Evolutionary conservation across 1,139 yeast genomes (phyloP).

Genomic region (Geotrichum reessii): DNA sequence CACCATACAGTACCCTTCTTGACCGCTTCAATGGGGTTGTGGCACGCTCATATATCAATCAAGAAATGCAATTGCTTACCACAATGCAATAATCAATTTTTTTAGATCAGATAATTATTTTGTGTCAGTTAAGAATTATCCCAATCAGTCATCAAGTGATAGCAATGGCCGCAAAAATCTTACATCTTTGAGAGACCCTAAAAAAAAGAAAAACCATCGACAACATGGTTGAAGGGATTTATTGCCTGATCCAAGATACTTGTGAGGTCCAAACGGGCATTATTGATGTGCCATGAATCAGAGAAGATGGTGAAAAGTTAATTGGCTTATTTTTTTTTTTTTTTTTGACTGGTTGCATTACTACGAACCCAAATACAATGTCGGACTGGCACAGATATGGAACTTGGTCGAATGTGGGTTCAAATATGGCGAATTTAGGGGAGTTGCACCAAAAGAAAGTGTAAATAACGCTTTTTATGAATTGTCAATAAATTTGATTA

Average conservation of each 20-base stretch:
- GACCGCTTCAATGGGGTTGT: background rate
- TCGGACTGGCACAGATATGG: background rate
- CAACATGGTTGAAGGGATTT: background rate
- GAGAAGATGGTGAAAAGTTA: background rate
- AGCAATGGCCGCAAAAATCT: no score
- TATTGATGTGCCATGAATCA: background rate
- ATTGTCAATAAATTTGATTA: background rate
- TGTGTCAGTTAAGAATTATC: background rate
- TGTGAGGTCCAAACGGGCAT: background rate
- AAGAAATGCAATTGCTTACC: background rate
- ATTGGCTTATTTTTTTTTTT: background rate
- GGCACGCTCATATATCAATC: background rate
- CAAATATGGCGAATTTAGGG: background rate
- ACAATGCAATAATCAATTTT: background rate
- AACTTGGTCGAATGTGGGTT: conserved; percentile 7
- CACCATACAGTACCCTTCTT: no score
- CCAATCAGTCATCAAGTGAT: background rate
- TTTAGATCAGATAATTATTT: background rate
- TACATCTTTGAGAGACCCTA: background rate
- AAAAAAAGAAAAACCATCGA: no score
- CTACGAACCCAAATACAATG: background rate
- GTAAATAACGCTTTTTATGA: background rate
- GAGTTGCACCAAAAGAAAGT: background rate
- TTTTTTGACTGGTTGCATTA: background rate
- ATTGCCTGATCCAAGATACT: background rate